Conservation (phyloP, 257 asterid genomes). For the Vinca minor region DNA sequence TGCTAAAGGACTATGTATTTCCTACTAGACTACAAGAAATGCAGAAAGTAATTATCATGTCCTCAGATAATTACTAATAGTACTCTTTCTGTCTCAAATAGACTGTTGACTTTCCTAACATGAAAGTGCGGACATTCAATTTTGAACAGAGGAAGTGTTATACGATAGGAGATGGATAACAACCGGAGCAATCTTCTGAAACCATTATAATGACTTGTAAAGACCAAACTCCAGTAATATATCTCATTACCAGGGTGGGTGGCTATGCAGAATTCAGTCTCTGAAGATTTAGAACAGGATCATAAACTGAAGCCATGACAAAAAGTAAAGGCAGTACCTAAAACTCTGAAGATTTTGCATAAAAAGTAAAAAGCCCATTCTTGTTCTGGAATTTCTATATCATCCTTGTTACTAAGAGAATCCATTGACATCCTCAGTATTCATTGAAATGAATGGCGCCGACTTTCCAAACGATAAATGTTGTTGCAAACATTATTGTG, state of each 20-base stretch:
- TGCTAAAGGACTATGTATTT: background rate
- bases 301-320: background rate
- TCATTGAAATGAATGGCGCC: constrained; percentile 96
- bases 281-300: background rate
- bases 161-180: background rate
- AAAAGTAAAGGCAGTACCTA: constrained; percentile 13
- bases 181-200: too few species aligned
- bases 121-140: too few species aligned
- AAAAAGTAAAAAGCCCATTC: constrained; percentile 57
- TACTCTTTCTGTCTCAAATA: too few species aligned
- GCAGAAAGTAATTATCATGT: background rate
- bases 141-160: too few species aligned
- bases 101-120: too few species aligned
- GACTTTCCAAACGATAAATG: constrained; percentile 78
- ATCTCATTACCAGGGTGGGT: too few species aligned
- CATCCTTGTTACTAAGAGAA: background rate
- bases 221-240: too few species aligned
- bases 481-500: constrained; percentile 77
- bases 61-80: background rate
- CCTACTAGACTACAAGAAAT: background rate
- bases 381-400: constrained; percentile 49
- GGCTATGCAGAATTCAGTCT: too few species aligned
- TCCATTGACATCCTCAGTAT: constrained; percentile 25
- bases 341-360: constrained; percentile 18
- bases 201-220: too few species aligned